Base-by-base conservation (phyloP, 2,329 filamentous ascomycete genomes). In the Aureobasidium namibiae region DNA sequence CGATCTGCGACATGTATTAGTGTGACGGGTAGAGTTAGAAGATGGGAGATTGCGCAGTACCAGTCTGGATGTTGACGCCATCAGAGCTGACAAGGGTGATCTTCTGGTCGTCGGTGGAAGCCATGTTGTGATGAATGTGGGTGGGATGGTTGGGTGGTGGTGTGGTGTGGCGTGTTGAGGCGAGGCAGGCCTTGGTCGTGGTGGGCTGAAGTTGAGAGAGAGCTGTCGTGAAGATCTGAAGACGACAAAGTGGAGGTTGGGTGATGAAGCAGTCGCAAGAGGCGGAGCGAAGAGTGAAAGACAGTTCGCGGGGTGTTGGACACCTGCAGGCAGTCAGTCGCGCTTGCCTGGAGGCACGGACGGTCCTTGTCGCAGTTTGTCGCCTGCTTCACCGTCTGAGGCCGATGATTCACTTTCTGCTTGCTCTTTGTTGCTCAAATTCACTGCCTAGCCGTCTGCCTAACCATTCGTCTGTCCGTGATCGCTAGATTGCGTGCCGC, bases 1-100 rank as follows among this genome's bases (percentile, higher is more conserved):
- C 90, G 89, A 64, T 95, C 91, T 74, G 64, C 53, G 44, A 60
- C n/a, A 10, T 42, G 36, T 38, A 41, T 59, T n/a, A 50, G 42
- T 26, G 61, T 63, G 34, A 65, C 61, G 59, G 21, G 60, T 58
- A 59, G 60, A 58, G 58, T 56, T 34, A 42, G 18, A 48, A 29
- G 31, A 24, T n/a, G 52, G 26, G 18, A 6, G 59, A 38, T 24
- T 26, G 65, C 67, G 60, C 65, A n/a, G 45, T 46, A 74, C 72
- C 73, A 39, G 76, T 75, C 23, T 65, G 61, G 64, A 79, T 72
- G 63, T 75, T 72, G 65, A 74, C 69, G 62, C 74, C 73, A 65
- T 79, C 77, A 61, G 72, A 76, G 63, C 74, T 75, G 63, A 73
- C 73, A 29, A 79, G 72, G 64, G 70, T 73, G 65, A 80, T 72